phyloP scores from a whole-genome alignment of 2,329 filamentous ascomycete genomes.

The Blastomyces silverae region DNA sequence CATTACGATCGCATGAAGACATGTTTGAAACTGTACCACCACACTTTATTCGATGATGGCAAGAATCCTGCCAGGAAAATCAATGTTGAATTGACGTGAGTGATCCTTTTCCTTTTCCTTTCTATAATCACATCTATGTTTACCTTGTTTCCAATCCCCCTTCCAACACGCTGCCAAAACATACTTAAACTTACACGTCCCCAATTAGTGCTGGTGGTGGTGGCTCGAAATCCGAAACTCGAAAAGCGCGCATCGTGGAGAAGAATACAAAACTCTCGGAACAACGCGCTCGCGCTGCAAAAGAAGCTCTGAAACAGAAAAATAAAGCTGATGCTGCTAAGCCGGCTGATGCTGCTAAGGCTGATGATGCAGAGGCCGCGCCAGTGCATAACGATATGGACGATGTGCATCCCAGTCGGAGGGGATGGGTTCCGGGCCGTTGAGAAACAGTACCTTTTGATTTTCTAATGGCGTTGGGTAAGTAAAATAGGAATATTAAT shows the following conservation, averaged over 20 bases:
- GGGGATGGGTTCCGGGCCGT: conserved; percentile 31
- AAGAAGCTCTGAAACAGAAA: conserved; percentile 45
- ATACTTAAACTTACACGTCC: conserved; percentile 16
- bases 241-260: conserved; percentile 68
- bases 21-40: conserved; percentile 83
- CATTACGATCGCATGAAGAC: conserved; percentile 86
- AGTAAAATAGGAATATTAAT: background rate
- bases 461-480: background rate
- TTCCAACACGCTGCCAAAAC: conserved; percentile 11
- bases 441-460: background rate
- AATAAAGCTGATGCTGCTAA: conserved; percentile 20
- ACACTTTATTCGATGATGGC: conserved; percentile 63
- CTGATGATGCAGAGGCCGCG: conserved; percentile 23
- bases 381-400: conserved; percentile 28
- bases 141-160: background rate
- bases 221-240: conserved; percentile 65
- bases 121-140: background rate
- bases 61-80: conserved; percentile 61
- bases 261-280: conserved; percentile 84
- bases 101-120: conserved; percentile 24
- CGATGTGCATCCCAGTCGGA: conserved; percentile 42
- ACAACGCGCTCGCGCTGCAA: conserved; percentile 50
- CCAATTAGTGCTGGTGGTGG: conserved; percentile 63
- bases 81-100: conserved; percentile 84
- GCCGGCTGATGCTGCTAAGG: conserved; percentile 25